Evolutionary conservation across 768 basidiomycete genomes (phyloP).

Genomic region (Macrolepiota fuliginosa): DNA sequence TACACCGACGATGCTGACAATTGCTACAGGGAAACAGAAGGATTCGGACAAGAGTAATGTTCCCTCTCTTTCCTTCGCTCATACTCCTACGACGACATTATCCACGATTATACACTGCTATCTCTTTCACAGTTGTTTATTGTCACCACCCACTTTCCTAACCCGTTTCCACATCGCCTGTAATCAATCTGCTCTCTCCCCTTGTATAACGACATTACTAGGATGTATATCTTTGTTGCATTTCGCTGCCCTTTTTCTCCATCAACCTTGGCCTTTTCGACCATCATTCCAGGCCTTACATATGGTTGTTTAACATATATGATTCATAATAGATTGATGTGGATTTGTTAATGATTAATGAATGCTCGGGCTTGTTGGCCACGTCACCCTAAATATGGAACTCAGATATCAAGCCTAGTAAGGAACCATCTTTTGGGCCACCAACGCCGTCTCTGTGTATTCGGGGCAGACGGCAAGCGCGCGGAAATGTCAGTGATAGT

Average conservation of each 20-base stretch:
- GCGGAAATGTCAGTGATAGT: neutral
- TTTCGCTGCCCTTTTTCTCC: neutral
- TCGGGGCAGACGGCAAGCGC: neutral
- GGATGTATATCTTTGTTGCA: neutral
- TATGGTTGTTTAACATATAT: neutral
- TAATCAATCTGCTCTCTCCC: neutral
- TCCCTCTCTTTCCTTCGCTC: neutral
- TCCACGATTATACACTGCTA: neutral
- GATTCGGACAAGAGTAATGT: constrained; percentile 62
- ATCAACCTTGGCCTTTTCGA: neutral
- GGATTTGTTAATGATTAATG: neutral
- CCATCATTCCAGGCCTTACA: neutral
- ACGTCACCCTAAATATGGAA: neutral
- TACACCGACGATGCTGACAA: neutral
- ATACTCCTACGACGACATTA: neutral
- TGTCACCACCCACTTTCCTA: neutral
- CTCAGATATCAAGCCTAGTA: neutral
- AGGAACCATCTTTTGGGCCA: neutral
- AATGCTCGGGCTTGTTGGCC: neutral
- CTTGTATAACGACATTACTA: neutral
- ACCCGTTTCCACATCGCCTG: neutral
- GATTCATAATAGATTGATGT: neutral
- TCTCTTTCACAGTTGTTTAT: neutral
- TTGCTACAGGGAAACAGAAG: constrained; percentile 66
- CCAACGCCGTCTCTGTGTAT: neutral